These are phyloP conservation scores for Ambrosia artemisiifolia DNA, from an alignment of 129 eudicot species.

Conservation along the genomic window DNA sequence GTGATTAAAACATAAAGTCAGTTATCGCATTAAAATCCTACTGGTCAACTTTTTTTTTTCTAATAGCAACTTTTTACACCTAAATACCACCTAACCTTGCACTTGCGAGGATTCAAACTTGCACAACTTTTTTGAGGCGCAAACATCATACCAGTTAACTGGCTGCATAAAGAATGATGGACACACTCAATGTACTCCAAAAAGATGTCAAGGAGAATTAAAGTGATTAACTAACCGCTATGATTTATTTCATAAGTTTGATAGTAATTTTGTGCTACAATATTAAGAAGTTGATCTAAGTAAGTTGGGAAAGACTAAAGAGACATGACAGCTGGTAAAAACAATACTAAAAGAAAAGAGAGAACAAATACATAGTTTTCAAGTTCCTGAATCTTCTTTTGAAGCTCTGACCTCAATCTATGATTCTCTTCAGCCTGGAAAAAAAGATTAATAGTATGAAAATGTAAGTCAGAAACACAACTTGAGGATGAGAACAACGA, in stretches of 20 bases:
- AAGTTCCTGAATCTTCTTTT: slow-evolving; percentile 59
- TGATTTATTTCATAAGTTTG: background rate
- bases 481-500: slow-evolving; percentile 1
- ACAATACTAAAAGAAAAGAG: slow-evolving; percentile 2
- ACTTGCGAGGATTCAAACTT: too few relatives aligned
- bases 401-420: slow-evolving; percentile 73
- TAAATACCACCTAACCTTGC: too few relatives aligned
- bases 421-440: slow-evolving; percentile 91
- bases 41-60: too few relatives aligned
- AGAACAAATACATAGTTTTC: slow-evolving; percentile 56
- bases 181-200: slow-evolving; percentile 1
- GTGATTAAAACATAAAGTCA: slow-evolving; percentile 2
- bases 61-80: too few relatives aligned
- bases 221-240: background rate
- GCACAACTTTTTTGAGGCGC: too few relatives aligned
- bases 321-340: background rate
- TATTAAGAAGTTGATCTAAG: slow-evolving; percentile 3
- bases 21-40: background rate
- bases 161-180: background rate
- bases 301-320: background rate
- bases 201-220: background rate
- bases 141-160: slow-evolving; percentile 5
- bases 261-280: background rate
- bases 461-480: slow-evolving; percentile 4
- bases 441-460: slow-evolving; percentile 9